Percentiles rank a stretch among this genome's conserved stretches.
These are phyloP conservation scores for Sapria himalayana DNA, from an alignment of 345 rosid species.

Conservation along the genomic window DNA sequence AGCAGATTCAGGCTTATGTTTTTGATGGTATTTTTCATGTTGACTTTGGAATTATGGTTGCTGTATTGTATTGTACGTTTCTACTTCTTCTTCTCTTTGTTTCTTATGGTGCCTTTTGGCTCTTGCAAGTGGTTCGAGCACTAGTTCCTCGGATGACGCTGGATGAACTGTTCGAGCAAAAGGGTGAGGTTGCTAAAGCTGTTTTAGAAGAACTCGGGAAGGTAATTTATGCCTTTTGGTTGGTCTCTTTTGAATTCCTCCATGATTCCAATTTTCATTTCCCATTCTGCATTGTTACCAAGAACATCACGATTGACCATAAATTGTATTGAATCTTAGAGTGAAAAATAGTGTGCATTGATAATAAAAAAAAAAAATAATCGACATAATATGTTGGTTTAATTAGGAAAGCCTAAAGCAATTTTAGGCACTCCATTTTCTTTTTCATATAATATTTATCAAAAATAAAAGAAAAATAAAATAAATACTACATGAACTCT, in stretches of 20 bases:
- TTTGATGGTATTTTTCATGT: slow-evolving; percentile 47
- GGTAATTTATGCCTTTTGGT: slow-evolving; percentile 16
- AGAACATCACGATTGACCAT: too few species aligned
- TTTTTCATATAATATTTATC: too few species aligned
- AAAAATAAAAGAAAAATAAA: too few species aligned
- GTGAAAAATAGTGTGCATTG: too few species aligned
- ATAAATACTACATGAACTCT: too few species aligned
- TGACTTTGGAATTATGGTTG: background rate
- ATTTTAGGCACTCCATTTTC: too few species aligned
- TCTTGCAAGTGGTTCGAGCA: slow-evolving; percentile 67
- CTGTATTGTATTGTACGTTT: background rate
- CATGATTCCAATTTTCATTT: too few species aligned
- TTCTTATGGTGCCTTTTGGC: slow-evolving; percentile 3
- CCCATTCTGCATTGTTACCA: background rate
- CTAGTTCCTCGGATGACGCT: slow-evolving; percentile 67
- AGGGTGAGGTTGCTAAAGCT: slow-evolving; percentile 90
- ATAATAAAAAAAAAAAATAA: too few species aligned
- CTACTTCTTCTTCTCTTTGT: background rate
- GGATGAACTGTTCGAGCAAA: slow-evolving; percentile 89
- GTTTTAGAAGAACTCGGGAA: slow-evolving; percentile 89
- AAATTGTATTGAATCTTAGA: too few species aligned
- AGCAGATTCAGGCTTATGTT: slow-evolving; percentile 92
- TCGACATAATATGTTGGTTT: too few species aligned
- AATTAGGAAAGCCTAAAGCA: too few species aligned
- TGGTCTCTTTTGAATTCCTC: too few species aligned